Evolutionary conservation across 345 rosid genomes (phyloP), one percentile per base, ranked within the genome.

Genomic region (Sisymbrium altissimum): DNA sequence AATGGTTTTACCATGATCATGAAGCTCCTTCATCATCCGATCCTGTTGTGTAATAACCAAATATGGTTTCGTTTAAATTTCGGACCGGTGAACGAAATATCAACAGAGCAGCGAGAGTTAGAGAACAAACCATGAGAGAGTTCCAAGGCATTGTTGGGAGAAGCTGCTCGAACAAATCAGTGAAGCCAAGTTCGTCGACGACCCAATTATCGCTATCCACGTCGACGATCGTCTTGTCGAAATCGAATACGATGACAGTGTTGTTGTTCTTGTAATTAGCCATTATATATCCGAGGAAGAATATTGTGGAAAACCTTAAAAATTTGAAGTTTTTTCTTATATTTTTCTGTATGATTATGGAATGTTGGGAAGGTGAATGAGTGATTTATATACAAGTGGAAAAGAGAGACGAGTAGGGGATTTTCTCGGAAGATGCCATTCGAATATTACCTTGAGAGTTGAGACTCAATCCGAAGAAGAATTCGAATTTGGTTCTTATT

Each of bases 101-200:
- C n/a, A 40, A 72, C 23, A 60, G 27, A 70, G 15, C 0, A 48
- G 36, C 5, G 41, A n/a, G n/a, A n/a, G n/a, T n/a, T n/a, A n/a
- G n/a, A 17, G 14, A 53, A 58, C 78, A 46, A 68, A 90, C 97
- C 94, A 90, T 88, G 69, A 88, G 82, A 39, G 94, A 71, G 77
- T 90, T 90, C 92, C 90, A 90, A 49, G 97, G 90, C 92, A 88
- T 84, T 49, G 94, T 84, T 6, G 86, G 89, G 19, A 88, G 90
- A 55, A 90, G 97, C 53, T 84, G 79, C 25, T 88, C 76, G 80
- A 85, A 90, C 83, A 82, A 67, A 33, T 83, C 88, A 10, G 89
- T 85, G 55, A 83, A 83, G 6, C 94, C 94, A 66, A 90, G 69
- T 41, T 78, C 90, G 76, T 88, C 94, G 1, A 90, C 68, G 3